Evolutionary conservation across 805 yeast genomes (phyloP), one percentile per base, ranked within the genome.

Genomic region (Saturnispora dispora): DNA sequence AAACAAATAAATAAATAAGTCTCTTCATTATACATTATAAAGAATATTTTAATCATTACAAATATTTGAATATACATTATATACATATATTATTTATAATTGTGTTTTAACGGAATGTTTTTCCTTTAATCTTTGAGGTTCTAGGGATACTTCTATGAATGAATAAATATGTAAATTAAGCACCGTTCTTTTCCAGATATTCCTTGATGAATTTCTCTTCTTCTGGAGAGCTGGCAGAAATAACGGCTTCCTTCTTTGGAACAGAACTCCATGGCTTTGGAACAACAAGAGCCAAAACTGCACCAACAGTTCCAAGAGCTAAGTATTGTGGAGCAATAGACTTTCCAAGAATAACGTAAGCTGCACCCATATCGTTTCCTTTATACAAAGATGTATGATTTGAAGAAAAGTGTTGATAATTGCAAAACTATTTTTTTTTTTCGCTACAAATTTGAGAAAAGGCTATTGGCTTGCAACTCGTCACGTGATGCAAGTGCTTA

Each of bases 131-230:
- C 28, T 25, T 30, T 30, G 4, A 30, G 13, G 27, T 22, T 40
- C 44, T 40, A 40, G 17, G 32, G 27, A 40, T 8, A 20, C n/a
- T 23, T 42, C n/a, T 17, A 17, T 17, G 32, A 25, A 42, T 42
- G 15, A 23, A 42, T 30, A 30, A 30, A 25, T 27, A 5, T 25
- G 9, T 15, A 13, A 8, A 40, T 13, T 22, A 23, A 25, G 39
- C 51, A 27, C 46, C 71, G 46, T 67, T 65, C 52, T 69, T 76
- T 60, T 70, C 72, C 70, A 81, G 74, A 76, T 79, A 89, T 62
- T 82, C 85, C 67, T 71, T 75, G 63, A 90, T 83, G 74, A 85
- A 90, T 69, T 84, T 82, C 70, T 87, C 95, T 74, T 90, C 97
- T 64, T 88, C 97, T 60, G 88, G 81, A 47, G 89, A 78, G 52